Evolutionary conservation across 495 filamentous ascomycete genomes (phyloP).

Genomic region (Podospora australis): DNA sequence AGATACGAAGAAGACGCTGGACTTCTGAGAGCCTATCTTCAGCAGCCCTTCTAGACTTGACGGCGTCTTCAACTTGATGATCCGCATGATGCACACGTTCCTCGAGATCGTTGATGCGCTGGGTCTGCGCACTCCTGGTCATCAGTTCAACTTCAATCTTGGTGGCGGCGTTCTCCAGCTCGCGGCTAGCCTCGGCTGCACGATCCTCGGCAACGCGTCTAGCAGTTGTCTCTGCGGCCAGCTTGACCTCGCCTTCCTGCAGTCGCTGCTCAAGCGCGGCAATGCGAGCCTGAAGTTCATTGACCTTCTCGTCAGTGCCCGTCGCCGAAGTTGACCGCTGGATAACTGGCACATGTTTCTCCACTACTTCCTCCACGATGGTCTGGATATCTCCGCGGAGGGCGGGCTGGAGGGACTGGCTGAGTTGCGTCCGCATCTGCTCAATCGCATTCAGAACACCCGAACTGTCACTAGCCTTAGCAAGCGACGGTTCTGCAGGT

Average conservation of each 20-base stretch:
- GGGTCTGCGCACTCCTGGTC: constrained; percentile 41
- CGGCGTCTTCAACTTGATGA: constrained; percentile 47
- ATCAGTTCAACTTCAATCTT: constrained; percentile 48
- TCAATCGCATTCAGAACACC: constrained; percentile 32
- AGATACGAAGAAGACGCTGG: constrained; percentile 60
- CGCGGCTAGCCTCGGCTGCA: constrained; percentile 35
- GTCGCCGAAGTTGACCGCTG: too few relatives aligned
- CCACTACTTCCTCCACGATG: constrained; percentile 54
- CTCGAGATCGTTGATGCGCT: constrained; percentile 43
- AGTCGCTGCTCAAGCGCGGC: constrained; percentile 42
- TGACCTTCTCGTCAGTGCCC: constrained; percentile 27
- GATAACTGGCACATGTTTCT: constrained; percentile 41
- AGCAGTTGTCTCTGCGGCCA: constrained; percentile 33
- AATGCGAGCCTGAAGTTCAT: constrained; percentile 35
- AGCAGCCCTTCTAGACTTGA: constrained; percentile 56
- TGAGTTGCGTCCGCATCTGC: constrained; percentile 45
- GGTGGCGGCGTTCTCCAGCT: constrained; percentile 42
- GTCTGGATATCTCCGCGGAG: constrained; percentile 48
- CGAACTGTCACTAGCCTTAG: constrained; percentile 21
- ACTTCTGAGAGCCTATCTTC: constrained; percentile 69
- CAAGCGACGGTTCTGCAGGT: constrained; percentile 19
- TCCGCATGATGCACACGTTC: constrained; percentile 39
- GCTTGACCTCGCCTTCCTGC: constrained; percentile 33
- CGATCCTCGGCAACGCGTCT: constrained; percentile 39
- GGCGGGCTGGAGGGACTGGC: constrained; percentile 35